These are phyloP conservation scores for Orbilia blumenaviensis DNA, from an alignment of 2,329 filamentous ascomycete genomes.

Conservation along the genomic window DNA sequence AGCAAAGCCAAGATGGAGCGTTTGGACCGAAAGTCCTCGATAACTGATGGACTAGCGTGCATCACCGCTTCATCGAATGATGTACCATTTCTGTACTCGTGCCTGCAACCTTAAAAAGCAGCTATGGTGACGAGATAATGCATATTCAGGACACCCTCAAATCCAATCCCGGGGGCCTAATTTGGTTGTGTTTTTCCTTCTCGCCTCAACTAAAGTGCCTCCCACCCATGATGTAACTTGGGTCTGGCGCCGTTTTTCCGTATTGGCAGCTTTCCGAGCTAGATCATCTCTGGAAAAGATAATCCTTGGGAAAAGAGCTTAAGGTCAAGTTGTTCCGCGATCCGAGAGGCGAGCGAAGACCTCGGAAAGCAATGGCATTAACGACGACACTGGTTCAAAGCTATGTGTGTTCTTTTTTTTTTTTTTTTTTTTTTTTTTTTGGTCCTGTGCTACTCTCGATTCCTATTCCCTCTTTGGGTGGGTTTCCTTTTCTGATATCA, in stretches of 20 bases:
- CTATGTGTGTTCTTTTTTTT: not conserved
- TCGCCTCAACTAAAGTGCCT: constrained; percentile 16
- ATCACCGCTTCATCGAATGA: constrained; percentile 26
- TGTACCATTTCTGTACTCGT: constrained; percentile 21
- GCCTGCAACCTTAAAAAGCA: constrained; percentile 49
- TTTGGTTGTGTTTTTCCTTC: constrained; percentile 15
- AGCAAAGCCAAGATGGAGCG: constrained; percentile 22
- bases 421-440: not conserved
- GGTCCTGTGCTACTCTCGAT: not conserved
- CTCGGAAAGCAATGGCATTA: constrained; percentile 26
- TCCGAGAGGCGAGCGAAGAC: constrained; percentile 33
- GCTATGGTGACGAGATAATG: constrained; percentile 48
- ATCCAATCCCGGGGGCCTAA: constrained; percentile 22
- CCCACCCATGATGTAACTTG: constrained; percentile 44
- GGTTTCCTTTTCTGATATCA: constrained; percentile 34
- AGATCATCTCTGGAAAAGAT: constrained; percentile 36
- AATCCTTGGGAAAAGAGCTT: constrained; percentile 29
- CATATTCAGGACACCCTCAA: constrained; percentile 44
- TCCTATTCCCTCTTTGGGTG: constrained; percentile 25
- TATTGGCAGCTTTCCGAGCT: constrained; percentile 48
- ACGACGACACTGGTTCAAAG: not conserved
- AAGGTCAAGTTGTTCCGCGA: constrained; percentile 27
- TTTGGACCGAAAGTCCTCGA: constrained; percentile 23
- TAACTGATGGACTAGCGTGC: not conserved
- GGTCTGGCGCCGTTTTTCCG: constrained; percentile 49